Evolutionary conservation across 2,329 filamentous ascomycete genomes (phyloP).

Genomic region (Fusarium haematococcum): DNA sequence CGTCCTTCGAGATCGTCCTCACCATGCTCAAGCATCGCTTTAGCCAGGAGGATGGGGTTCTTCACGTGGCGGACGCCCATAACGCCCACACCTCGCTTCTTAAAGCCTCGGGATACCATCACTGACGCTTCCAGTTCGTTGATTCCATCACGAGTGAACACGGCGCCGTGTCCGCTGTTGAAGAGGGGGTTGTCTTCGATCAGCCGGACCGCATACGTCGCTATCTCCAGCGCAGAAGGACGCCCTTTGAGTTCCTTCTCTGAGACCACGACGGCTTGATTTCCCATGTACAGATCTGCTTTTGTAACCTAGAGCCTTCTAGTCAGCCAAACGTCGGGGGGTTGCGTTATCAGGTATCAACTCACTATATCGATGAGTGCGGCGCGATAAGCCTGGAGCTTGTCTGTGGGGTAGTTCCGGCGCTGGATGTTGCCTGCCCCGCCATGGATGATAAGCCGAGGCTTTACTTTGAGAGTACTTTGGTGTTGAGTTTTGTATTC

Average conservation of each 20-base stretch:
- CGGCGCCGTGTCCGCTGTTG: slow-evolving; percentile 86
- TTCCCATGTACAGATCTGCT: slow-evolving; percentile 60
- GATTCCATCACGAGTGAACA: slow-evolving; percentile 85
- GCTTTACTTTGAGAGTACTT: slow-evolving; percentile 51
- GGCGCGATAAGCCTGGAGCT: slow-evolving; percentile 68
- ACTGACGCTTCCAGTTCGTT: slow-evolving; percentile 90
- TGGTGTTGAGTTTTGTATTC: slow-evolving; percentile 51
- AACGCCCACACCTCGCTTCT: slow-evolving; percentile 83
- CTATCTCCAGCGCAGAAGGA: slow-evolving; percentile 77
- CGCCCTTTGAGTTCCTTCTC: slow-evolving; percentile 20
- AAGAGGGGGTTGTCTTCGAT: slow-evolving; percentile 86
- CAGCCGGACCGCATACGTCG: slow-evolving; percentile 78
- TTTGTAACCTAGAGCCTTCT: slow-evolving; percentile 53
- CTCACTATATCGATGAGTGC: slow-evolving; percentile 72
- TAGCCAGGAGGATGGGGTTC: slow-evolving; percentile 82
- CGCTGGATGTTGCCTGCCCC: slow-evolving; percentile 78
- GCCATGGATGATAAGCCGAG: slow-evolving; percentile 77
- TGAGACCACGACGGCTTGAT: neutral
- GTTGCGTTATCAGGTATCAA: neutral
- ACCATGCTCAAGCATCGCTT: slow-evolving; percentile 75
- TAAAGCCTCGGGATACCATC: slow-evolving; percentile 80
- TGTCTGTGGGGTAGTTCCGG: slow-evolving; percentile 66
- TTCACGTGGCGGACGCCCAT: slow-evolving; percentile 80
- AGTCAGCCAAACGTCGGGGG: neutral
- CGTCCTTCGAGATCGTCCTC: slow-evolving; percentile 67